Evolutionary conservation across 805 yeast genomes (phyloP), one percentile per base, ranked within the genome.

Genomic region (Hemisphaericaspora nanyangensis): DNA sequence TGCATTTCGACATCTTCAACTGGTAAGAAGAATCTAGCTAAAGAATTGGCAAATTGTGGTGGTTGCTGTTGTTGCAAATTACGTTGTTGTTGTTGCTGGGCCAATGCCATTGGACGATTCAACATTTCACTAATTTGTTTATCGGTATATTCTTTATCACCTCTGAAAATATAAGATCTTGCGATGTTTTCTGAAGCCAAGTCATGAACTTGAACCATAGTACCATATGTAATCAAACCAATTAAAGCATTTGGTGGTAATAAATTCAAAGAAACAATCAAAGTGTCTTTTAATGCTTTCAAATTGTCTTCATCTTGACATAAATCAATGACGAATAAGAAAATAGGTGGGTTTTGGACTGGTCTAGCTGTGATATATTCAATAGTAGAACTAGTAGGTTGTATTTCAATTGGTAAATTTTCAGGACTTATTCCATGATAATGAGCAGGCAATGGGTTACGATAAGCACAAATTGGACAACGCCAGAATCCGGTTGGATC

Each of bases 221-320:
- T 86, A 39, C 96, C 97, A 55, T 70, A 86, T 11, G 97, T 87
- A 55, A 90, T 77, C 51, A 90, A 74, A 31, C 97, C 96, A 40
- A 90, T 79, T 38, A 89, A 71, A 2, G 95, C 86, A 52, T 90
- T 88, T 30, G 95, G 93, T 12, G 98, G 98, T 54, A 91, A 76
- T 51, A 86, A 65, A 35, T 85, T 74, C 50, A 90, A 70, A 2
- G 93, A 80, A 39, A 85, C 76, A 35, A 85, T 76, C 54, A 89
- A 72, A 25, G 91, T 74, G 50, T 86, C 95, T 55, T 85, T 87
- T 62, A 90, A 72, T 2, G 95, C 85, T 56, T 80, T 78, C 53
- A 90, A 72, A 56, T 87, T 89, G 51, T 89, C 97, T 41, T 78
- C 82, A 55, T 89, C 95, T 63, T 91, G 91, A 60, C 96, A 87